These are phyloP conservation scores for Pseudozyma sp. DNA, from an alignment of 1,284 basidiomycete genomes.

Conservation along the genomic window DNA sequence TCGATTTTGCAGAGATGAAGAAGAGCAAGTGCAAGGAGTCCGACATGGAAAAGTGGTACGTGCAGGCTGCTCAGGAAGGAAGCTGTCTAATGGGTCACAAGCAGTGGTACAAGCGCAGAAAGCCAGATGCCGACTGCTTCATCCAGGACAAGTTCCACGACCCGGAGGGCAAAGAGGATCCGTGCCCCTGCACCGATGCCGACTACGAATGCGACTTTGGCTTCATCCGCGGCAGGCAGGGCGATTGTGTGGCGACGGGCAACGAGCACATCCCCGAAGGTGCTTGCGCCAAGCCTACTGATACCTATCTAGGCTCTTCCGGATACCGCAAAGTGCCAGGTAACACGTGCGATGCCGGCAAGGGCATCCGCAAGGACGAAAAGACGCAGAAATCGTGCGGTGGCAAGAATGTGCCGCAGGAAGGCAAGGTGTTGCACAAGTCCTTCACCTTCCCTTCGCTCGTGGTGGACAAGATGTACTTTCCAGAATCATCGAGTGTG, in stretches of 20 bases:
- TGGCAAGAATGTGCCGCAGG: slow-evolving; percentile 67
- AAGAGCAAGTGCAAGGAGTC: slow-evolving; percentile 77
- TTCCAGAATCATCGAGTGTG: slow-evolving; percentile 77
- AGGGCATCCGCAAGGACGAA: slow-evolving; percentile 78
- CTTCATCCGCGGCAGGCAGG: slow-evolving; percentile 78
- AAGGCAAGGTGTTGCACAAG: slow-evolving; percentile 66
- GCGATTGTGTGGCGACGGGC: slow-evolving; percentile 81
- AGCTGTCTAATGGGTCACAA: slow-evolving; percentile 93
- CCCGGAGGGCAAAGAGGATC: slow-evolving; percentile 76
- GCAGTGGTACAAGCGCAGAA: slow-evolving; percentile 94
- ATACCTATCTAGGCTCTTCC: slow-evolving; percentile 84
- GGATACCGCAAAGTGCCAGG: slow-evolving; percentile 94
- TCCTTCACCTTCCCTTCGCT: slow-evolving; percentile 78
- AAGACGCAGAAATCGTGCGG: slow-evolving; percentile 80
- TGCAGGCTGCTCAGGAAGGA: slow-evolving; percentile 75
- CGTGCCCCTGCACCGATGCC: slow-evolving; percentile 83
- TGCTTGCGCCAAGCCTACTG: slow-evolving; percentile 74
- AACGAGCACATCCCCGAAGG: slow-evolving; percentile 86
- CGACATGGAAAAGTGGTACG: slow-evolving; percentile 93
- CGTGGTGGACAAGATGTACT: slow-evolving; percentile 85
- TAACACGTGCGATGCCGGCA: slow-evolving; percentile 79
- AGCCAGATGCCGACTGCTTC: slow-evolving; percentile 85
- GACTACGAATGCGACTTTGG: slow-evolving; percentile 98
- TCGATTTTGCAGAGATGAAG: slow-evolving; percentile 84
- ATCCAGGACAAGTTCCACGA: slow-evolving; percentile 81